These are phyloP conservation scores for Seminavis robusta DNA, from an alignment of 108 stramenopile genomes.

Conservation along the genomic window DNA sequence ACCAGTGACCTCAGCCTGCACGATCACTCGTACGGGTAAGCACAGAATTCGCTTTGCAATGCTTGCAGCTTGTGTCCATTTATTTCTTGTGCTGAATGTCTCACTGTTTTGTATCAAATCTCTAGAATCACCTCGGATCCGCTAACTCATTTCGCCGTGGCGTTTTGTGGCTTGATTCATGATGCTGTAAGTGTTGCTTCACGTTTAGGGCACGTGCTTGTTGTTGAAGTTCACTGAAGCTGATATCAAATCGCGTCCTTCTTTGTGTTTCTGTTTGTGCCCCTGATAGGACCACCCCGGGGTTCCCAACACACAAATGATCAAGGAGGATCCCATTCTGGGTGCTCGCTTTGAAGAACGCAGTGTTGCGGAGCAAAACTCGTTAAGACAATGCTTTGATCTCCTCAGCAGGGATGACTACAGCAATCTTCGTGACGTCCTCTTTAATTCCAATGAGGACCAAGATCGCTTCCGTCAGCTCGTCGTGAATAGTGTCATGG, in stretches of 20 bases:
- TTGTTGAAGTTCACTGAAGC: too few relatives aligned
- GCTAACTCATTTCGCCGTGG: conserved; percentile 1
- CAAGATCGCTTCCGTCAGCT: conserved; percentile 11
- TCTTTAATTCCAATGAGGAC: conserved; percentile 7
- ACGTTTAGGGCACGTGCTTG: too few relatives aligned
- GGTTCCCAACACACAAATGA: conserved; percentile 36
- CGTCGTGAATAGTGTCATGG: conserved; percentile 19
- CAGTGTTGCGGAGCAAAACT: conserved; percentile 48
- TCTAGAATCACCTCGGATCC: conserved; percentile 7
- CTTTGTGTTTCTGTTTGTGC: too few relatives aligned
- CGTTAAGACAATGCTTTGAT: conserved; percentile 35
- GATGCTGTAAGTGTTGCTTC: too few relatives aligned
- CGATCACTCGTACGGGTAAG: too few relatives aligned
- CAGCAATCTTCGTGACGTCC: not conserved
- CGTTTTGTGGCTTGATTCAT: conserved; percentile 5
- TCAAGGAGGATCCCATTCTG: conserved; percentile 39
- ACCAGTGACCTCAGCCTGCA: too few relatives aligned
- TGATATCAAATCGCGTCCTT: too few relatives aligned
- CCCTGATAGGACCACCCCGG: conserved; percentile 40
- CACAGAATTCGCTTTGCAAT: too few relatives aligned
- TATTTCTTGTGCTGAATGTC: not conserved
- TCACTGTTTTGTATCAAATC: not conserved
- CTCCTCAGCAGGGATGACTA: conserved; percentile 34
- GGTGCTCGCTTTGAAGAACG: conserved; percentile 40
- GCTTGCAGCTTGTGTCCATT: too few relatives aligned